A percentile compares a stretch with the other conserved stretches of the same genome.
These are phyloP conservation scores for Thelephora terrestris DNA, from an alignment of 1,284 basidiomycete genomes.

Conservation along the genomic window DNA sequence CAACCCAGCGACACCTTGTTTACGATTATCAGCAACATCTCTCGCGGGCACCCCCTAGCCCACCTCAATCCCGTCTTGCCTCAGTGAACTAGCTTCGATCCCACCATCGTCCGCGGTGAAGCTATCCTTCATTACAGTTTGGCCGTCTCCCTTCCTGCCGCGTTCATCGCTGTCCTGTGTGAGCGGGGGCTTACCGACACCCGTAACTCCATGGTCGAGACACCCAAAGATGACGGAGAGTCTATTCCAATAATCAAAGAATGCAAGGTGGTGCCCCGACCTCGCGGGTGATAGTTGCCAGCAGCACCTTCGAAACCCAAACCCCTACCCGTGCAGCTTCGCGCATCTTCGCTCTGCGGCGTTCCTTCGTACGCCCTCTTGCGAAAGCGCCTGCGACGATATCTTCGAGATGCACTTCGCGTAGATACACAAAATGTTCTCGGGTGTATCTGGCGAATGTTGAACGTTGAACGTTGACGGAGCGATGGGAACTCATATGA, in stretches of 20 bases:
- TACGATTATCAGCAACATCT: too few relatives aligned
- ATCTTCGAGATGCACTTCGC: slow-evolving; percentile 52
- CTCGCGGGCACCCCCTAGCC: too few relatives aligned
- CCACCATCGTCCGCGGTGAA: too few relatives aligned
- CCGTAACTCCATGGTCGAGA: too few relatives aligned
- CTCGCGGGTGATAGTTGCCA: slow-evolving; percentile 55
- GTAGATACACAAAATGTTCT: slow-evolving; percentile 64
- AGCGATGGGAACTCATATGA: slow-evolving; percentile 41
- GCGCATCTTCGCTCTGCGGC: slow-evolving; percentile 30
- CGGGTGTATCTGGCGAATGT: slow-evolving; percentile 57
- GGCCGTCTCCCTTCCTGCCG: too few relatives aligned
- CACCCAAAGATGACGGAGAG: slow-evolving; percentile 37
- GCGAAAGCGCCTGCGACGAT: slow-evolving; percentile 52
- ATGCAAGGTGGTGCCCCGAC: slow-evolving; percentile 23
- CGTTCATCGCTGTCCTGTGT: too few relatives aligned
- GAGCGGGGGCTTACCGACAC: too few relatives aligned
- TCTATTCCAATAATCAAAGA: neutral
- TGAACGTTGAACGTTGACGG: too few relatives aligned
- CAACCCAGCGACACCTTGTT: too few relatives aligned
- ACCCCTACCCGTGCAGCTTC: slow-evolving; percentile 30
- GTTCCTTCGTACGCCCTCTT: slow-evolving; percentile 39
- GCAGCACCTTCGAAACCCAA: slow-evolving; percentile 34
- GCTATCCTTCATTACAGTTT: too few relatives aligned
- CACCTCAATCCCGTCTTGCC: too few relatives aligned
- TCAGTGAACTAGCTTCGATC: too few relatives aligned